Conservation (phyloP, 257 asterid genomes). For the Cynanchum wilfordii region DNA sequence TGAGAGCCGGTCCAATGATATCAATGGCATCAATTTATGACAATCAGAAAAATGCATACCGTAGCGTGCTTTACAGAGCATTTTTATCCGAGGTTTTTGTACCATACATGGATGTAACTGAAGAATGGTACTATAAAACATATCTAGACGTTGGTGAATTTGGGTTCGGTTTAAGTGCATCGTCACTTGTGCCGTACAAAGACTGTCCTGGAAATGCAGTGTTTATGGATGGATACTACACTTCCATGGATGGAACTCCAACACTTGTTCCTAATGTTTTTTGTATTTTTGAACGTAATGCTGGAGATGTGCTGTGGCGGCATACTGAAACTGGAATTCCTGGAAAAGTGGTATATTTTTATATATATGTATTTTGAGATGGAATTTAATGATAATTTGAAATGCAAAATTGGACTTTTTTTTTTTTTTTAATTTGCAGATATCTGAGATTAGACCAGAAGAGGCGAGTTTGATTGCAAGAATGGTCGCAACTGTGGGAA, state of each 20-base stretch:
- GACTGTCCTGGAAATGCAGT: slow-evolving; percentile 62
- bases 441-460: slow-evolving; percentile 46
- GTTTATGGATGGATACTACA: slow-evolving; percentile 50
- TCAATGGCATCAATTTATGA: slow-evolving; percentile 60
- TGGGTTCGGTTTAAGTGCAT: slow-evolving; percentile 49
- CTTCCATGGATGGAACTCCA: slow-evolving; percentile 44
- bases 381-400: neutral
- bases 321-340: slow-evolving; percentile 56
- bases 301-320: slow-evolving; percentile 68
- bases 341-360: slow-evolving; percentile 27
- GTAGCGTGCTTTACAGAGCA: slow-evolving; percentile 69
- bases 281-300: slow-evolving; percentile 54
- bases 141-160: slow-evolving; percentile 64
- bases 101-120: slow-evolving; percentile 72
- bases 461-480: slow-evolving; percentile 59
- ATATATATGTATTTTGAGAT: too few species aligned
- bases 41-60: slow-evolving; percentile 26
- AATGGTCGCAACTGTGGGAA: slow-evolving; percentile 73
- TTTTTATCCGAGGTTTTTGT: slow-evolving; percentile 63
- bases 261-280: slow-evolving; percentile 27
- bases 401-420: neutral
- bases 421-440: slow-evolving; percentile 40
- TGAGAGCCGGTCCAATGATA: slow-evolving; percentile 65
- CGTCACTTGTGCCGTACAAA: slow-evolving; percentile 45
- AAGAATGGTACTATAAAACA: slow-evolving; percentile 63